A percentile compares a stretch with the other conserved stretches of the same genome.
Evolutionary conservation across 2,329 filamentous ascomycete genomes (phyloP).

Genomic region (Nothophoma quercina): DNA sequence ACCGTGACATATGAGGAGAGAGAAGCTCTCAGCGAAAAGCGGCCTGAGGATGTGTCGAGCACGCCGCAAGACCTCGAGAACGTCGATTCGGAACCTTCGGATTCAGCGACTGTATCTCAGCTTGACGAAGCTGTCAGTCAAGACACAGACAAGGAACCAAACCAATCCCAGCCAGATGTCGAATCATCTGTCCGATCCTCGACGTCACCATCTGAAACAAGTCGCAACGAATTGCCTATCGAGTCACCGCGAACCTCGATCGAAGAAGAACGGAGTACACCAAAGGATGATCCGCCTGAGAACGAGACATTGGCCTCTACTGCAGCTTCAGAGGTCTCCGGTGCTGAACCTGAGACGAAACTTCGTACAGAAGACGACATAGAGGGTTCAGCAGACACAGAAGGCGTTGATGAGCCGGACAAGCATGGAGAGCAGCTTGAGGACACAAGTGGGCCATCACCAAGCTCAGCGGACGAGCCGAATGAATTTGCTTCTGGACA

Average conservation of each 20-base stretch:
- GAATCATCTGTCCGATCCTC: conserved; percentile 45
- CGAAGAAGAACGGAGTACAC: conserved; percentile 39
- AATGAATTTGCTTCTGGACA: background rate
- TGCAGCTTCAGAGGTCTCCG: background rate
- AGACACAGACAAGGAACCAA: conserved; percentile 29
- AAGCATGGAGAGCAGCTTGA: background rate
- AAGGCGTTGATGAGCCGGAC: background rate
- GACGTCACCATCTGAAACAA: conserved; percentile 47
- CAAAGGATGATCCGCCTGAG: background rate
- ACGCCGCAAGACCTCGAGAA: conserved; percentile 19
- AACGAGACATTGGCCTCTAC: background rate
- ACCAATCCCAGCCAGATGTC: conserved; percentile 31
- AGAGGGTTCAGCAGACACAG: background rate
- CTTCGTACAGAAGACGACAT: no score
- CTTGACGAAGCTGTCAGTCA: conserved; percentile 16
- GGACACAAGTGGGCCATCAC: background rate
- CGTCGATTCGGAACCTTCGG: conserved; percentile 39
- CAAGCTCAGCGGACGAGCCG: background rate
- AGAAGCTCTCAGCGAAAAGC: conserved; percentile 16
- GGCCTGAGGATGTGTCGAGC: conserved; percentile 20
- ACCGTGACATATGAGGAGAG: background rate
- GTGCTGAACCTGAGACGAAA: background rate
- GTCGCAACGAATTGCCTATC: conserved; percentile 36
- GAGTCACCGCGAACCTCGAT: conserved; percentile 50
- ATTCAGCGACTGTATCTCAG: conserved; percentile 39